Conservation (phyloP, 257 asterid species). For the Gardenia jasminoides region DNA sequence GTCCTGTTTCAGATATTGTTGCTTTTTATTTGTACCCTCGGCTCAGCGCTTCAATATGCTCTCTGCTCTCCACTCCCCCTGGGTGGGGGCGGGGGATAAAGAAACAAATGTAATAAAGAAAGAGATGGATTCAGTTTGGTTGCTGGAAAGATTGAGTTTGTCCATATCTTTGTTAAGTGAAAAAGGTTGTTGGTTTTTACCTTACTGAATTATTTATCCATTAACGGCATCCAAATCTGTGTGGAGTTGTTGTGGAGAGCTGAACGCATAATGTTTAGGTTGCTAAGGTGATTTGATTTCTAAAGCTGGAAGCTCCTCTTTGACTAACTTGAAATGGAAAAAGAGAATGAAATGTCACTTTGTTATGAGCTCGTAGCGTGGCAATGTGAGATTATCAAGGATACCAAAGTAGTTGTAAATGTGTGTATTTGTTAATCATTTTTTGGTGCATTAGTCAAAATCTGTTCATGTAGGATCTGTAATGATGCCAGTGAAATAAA, state of each 20-base stretch:
- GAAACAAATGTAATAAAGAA: no score
- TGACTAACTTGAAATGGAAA: not conserved
- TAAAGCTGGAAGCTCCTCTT: not conserved
- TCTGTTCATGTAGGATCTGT: not conserved
- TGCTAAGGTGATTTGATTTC: not conserved
- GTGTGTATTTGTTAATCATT: not conserved
- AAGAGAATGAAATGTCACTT: not conserved
- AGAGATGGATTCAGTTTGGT: not conserved
- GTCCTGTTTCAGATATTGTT: slow-evolving; percentile 14
- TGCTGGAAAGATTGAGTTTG: not conserved
- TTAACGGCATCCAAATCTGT: not conserved
- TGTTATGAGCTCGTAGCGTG: not conserved
- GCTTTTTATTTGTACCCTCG: not conserved
- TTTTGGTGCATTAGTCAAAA: not conserved
- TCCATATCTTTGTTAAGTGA: not conserved
- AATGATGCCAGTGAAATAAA: not conserved
- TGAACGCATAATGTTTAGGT: not conserved
- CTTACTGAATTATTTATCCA: not conserved
- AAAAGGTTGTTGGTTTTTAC: not conserved
- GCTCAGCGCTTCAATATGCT: no score
- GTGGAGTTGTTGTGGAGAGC: not conserved
- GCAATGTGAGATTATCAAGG: not conserved
- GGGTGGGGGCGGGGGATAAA: no score
- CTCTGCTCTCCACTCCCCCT: not conserved
- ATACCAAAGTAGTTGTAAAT: not conserved